Evolutionary conservation across 257 asterid species (phyloP).

Genomic region (Ligustrum vulgare): DNA sequence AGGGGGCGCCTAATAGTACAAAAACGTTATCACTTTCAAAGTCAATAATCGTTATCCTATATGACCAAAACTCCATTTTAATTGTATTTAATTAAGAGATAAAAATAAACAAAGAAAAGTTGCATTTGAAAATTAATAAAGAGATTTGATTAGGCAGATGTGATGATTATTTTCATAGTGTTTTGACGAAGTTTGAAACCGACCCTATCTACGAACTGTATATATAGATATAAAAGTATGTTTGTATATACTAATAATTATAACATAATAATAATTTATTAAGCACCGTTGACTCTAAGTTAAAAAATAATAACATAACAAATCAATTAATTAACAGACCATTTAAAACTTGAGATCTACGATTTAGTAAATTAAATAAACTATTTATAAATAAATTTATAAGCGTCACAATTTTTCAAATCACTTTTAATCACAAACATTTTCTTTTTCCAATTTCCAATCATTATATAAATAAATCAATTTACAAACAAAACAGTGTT

Average conservation of each 20-base stretch:
- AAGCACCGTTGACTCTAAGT: too few relatives aligned
- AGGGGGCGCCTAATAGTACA: not conserved
- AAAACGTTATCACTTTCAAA: not conserved
- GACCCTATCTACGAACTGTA: not conserved
- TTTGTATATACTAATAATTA: not conserved
- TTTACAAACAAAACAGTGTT: too few relatives aligned
- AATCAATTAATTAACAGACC: too few relatives aligned
- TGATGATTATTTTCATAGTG: slow-evolving; percentile 1
- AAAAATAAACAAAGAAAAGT: not conserved
- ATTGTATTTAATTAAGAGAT: not conserved
- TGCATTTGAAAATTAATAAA: not conserved
- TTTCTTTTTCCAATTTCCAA: too few relatives aligned
- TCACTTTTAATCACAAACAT: too few relatives aligned
- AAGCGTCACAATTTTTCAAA: too few relatives aligned
- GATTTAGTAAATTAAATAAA: too few relatives aligned
- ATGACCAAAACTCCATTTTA: not conserved
- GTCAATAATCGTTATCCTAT: not conserved
- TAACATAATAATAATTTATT: too few relatives aligned
- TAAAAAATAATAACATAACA: too few relatives aligned
- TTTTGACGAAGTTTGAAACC: not conserved
- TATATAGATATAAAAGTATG: not conserved
- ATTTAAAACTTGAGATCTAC: too few relatives aligned
- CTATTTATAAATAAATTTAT: too few relatives aligned
- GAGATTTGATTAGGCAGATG: not conserved
- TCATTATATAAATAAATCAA: too few relatives aligned